Percentiles rank a stretch among this genome's conserved stretches.
Evolutionary conservation across 2,329 filamentous ascomycete species (phyloP).

Genomic region (Hypoxylon sp.): DNA sequence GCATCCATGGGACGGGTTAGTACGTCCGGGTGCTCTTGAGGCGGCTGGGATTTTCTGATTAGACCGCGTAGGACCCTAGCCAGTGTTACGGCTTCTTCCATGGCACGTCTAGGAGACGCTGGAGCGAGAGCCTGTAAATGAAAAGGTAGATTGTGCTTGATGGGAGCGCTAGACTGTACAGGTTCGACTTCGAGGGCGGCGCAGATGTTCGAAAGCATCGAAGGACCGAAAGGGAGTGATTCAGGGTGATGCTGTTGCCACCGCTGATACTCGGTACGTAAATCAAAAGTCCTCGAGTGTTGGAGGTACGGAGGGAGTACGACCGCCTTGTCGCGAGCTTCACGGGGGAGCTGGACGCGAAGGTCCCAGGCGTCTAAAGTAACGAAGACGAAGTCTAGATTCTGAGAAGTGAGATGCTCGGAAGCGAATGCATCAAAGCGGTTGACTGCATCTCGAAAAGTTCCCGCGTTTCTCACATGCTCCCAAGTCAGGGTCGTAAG

Average conservation of each 20-base stretch:
- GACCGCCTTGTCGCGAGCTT: conserved; percentile 97
- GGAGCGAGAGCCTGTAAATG: conserved; percentile 96
- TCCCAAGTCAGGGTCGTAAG: conserved; percentile 99
- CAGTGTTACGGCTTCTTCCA: conserved; percentile 97
- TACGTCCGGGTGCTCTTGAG: conserved; percentile 94
- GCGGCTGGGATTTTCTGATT: conserved; percentile 95
- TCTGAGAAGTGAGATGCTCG: conserved; percentile 90
- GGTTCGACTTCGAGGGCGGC: conserved; percentile 98
- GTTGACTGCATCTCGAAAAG: conserved; percentile 96
- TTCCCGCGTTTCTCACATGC: conserved; percentile 96
- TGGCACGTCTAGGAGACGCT: conserved; percentile 93
- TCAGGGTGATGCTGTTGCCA: conserved; percentile 99
- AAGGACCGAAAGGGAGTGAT: conserved; percentile 95
- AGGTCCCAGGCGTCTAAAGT: conserved; percentile 99
- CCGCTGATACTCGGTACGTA: conserved; percentile 96
- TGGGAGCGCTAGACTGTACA: conserved; percentile 95
- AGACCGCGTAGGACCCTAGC: conserved; percentile 92
- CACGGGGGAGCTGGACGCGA: conserved; percentile 94
- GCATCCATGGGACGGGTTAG: conserved; percentile 96
- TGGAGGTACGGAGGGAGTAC: conserved; percentile 97
- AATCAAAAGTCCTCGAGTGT: conserved; percentile 96
- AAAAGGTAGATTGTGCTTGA: conserved; percentile 98
- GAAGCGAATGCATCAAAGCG: conserved; percentile 94
- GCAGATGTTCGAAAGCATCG: conserved; percentile 96
- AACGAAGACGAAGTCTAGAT: conserved; percentile 97